These are phyloP conservation scores for Cetraspora pellucida DNA, from an alignment of 192 early-diverging fungal genomes.

Conservation along the genomic window DNA sequence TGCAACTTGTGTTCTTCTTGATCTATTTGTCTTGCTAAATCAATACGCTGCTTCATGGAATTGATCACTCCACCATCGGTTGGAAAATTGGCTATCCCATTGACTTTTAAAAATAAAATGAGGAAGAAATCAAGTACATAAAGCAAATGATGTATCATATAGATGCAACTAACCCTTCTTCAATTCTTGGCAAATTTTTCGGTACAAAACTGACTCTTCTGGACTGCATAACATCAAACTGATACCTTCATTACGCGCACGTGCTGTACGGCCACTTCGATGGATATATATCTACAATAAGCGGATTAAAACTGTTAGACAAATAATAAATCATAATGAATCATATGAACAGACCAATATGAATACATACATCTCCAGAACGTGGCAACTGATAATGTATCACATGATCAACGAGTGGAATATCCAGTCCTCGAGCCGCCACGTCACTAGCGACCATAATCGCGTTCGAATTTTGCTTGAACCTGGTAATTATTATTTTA, in stretches of 20 bases:
- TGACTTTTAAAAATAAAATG: conserved; percentile 34
- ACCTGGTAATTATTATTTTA: conserved; percentile 44
- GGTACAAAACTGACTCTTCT: conserved; percentile 79
- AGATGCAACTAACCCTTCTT: conserved; percentile 58
- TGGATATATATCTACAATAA: conserved; percentile 81
- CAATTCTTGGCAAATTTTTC: conserved; percentile 80
- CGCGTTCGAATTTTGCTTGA: conserved; percentile 69
- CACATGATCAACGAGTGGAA: conserved; percentile 88
- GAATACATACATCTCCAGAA: conserved; percentile 63
- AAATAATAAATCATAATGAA: background rate
- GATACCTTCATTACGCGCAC: conserved; percentile 81
- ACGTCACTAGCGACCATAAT: conserved; percentile 96
- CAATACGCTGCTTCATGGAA: conserved; percentile 74
- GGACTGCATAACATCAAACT: conserved; percentile 83
- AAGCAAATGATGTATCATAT: background rate
- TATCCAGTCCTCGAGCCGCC: conserved; percentile 94
- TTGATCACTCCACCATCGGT: conserved; percentile 71
- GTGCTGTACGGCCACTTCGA: conserved; percentile 90
- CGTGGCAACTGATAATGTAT: conserved; percentile 96
- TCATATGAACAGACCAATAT: background rate
- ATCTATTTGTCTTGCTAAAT: conserved; percentile 82
- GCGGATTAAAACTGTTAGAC: background rate
- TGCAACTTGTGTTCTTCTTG: conserved; percentile 73
- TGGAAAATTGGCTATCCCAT: conserved; percentile 76
- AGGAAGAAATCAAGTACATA: background rate